Percentiles rank a stretch among this genome's conserved stretches.
Evolutionary conservation across 148 eudicot genomes (phyloP).

Genomic region (Rhododendron vialii): DNA sequence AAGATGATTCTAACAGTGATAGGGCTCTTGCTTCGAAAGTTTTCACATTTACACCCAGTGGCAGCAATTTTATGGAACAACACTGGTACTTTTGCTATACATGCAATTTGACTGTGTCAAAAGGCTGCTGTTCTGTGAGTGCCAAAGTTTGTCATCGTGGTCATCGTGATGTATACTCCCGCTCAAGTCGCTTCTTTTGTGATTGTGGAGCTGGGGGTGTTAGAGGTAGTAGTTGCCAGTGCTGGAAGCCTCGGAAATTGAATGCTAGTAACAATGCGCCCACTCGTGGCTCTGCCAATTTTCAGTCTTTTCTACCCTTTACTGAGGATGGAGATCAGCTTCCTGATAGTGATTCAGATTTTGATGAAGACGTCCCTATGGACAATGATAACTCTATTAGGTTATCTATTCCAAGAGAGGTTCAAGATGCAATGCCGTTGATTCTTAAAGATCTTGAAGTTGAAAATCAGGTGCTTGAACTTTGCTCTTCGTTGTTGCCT

Average conservation of each 20-base stretch:
- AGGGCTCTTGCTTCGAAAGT: conserved; percentile 93
- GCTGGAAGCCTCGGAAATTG: conserved; percentile 91
- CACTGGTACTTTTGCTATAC: conserved; percentile 99
- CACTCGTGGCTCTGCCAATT: conserved; percentile 45
- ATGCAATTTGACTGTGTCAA: conserved; percentile 93
- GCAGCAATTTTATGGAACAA: conserved; percentile 99
- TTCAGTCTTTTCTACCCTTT: conserved; percentile 77
- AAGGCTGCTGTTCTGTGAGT: conserved; percentile 99
- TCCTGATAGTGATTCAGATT: conserved; percentile 93
- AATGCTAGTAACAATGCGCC: conserved; percentile 47
- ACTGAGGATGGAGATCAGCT: conserved; percentile 80
- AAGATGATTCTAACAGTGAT: conserved; percentile 85
- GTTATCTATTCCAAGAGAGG: conserved; percentile 64
- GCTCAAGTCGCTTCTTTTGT: conserved; percentile 96
- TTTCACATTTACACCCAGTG: conserved; percentile 98
- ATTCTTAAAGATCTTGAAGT: conserved; percentile 78
- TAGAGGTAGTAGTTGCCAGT: conserved; percentile 94
- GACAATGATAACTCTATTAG: conserved; percentile 64
- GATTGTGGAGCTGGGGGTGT: conserved; percentile 99
- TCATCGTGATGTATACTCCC: conserved; percentile 97
- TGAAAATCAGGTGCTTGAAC: conserved; percentile 69
- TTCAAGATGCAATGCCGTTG: conserved; percentile 58
- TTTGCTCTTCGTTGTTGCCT: conserved; percentile 75
- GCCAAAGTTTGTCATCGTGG: conserved; percentile 99
- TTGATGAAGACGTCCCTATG: conserved; percentile 63